Conservation (phyloP, 495 filamentous ascomycete species). For the Pyrenula aspistea region DNA sequence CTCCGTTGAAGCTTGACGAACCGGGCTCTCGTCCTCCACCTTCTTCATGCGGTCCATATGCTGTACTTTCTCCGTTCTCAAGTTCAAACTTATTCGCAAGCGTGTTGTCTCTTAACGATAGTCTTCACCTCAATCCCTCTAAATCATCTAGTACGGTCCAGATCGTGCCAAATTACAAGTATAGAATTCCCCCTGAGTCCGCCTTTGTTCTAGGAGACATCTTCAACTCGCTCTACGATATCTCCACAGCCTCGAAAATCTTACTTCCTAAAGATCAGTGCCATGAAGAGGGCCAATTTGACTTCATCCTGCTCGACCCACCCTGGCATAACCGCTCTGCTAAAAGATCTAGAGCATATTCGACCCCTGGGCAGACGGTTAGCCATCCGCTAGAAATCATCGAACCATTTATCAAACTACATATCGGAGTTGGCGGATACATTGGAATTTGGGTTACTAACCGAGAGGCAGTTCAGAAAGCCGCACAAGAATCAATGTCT, state of each 20-base stretch:
- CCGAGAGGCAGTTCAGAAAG: conserved; percentile 42
- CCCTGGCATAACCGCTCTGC: conserved; percentile 93
- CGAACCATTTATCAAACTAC: conserved; percentile 39
- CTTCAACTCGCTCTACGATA: background rate
- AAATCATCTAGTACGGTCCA: background rate
- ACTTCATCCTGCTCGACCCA: conserved; percentile 78
- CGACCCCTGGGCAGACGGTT: conserved; percentile 27
- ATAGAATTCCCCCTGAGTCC: background rate
- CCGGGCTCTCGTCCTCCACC: background rate
- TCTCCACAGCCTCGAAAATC: background rate
- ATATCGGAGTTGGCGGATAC: conserved; percentile 38
- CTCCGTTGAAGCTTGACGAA: background rate
- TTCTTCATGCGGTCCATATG: background rate
- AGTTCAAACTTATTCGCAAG: background rate
- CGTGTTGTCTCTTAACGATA: background rate
- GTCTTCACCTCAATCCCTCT: background rate
- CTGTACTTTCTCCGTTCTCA: background rate
- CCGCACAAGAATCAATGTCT: conserved; percentile 48
- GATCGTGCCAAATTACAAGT: background rate
- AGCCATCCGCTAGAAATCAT: conserved; percentile 30
- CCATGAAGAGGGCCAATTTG: conserved; percentile 32
- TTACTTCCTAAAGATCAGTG: background rate
- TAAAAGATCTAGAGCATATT: conserved; percentile 54
- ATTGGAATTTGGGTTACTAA: conserved; percentile 90
- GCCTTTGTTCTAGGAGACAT: background rate